These are phyloP conservation scores for Celoporthe dispersa DNA, from an alignment of 2,329 filamentous ascomycete species.

Conservation along the genomic window DNA sequence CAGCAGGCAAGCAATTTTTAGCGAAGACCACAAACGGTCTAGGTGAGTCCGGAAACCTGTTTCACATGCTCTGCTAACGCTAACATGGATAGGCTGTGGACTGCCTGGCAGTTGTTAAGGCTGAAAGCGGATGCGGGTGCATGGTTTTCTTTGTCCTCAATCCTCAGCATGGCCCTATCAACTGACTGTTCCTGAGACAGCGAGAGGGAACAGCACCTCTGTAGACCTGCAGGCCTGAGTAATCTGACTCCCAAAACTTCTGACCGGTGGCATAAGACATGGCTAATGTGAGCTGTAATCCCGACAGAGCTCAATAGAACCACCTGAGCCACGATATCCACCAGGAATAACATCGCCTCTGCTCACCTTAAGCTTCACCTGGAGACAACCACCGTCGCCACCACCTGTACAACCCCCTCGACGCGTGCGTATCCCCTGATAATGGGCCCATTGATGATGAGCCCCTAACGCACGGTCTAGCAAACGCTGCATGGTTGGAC, in stretches of 20 bases:
- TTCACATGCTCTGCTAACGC: not conserved
- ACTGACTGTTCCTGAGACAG: not conserved
- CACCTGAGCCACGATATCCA: too few species aligned
- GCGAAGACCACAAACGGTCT: not conserved
- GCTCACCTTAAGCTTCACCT: not conserved
- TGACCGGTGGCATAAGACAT: not conserved
- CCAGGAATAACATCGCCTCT: too few species aligned
- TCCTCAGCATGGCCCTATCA: not conserved
- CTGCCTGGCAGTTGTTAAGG: not conserved
- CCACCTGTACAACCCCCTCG: not conserved
- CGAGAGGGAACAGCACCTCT: not conserved
- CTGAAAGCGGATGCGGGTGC: not conserved
- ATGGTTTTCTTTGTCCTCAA: not conserved
- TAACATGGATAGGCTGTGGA: not conserved
- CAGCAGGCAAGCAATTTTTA: not conserved
- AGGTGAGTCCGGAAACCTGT: not conserved
- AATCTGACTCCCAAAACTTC: too few species aligned
- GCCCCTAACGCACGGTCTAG: constrained; percentile 6
- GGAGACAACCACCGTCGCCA: not conserved
- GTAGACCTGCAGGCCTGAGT: not conserved
- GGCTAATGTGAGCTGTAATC: not conserved
- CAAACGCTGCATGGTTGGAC: constrained; percentile 1
- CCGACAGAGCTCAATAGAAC: not conserved
- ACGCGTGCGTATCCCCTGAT: not conserved
- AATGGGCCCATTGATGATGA: not conserved